These are phyloP conservation scores for Ceratobasidium sp. DNA, from an alignment of 1,284 basidiomycete genomes.

Conservation along the genomic window DNA sequence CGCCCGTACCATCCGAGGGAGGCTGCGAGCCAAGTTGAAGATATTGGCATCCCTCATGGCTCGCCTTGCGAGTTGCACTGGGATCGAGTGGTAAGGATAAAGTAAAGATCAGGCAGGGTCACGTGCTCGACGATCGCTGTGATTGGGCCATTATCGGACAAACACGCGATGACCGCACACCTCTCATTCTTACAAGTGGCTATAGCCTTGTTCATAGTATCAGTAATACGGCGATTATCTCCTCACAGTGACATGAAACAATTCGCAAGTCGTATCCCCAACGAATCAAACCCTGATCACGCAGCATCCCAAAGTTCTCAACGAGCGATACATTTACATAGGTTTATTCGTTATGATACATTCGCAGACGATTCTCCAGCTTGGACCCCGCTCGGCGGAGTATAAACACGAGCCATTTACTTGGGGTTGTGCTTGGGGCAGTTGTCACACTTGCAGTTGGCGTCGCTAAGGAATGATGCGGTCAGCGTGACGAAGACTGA, in stretches of 20 bases:
- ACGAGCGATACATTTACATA: no score
- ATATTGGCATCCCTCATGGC: slow-evolving; percentile 30
- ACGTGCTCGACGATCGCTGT: background rate
- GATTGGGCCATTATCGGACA: background rate
- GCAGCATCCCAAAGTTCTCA: no score
- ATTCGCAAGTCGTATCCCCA: no score
- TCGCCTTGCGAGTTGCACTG: no score
- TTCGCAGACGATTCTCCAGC: no score
- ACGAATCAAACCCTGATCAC: no score
- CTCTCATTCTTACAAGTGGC: background rate
- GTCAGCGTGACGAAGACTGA: background rate
- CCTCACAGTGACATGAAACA: no score
- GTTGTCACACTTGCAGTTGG: background rate
- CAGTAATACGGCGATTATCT: no score
- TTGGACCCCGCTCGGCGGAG: no score
- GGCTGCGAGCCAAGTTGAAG: slow-evolving; percentile 30
- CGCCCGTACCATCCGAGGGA: slow-evolving; percentile 34
- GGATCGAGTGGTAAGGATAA: background rate
- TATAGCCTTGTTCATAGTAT: no score
- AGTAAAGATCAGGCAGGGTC: background rate
- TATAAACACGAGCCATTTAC: background rate
- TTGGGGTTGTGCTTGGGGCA: slow-evolving; percentile 11
- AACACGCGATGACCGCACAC: background rate
- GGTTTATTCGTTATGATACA: no score
- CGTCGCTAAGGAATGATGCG: background rate